Conservation (phyloP, 306 rosid species). For the Ormosia emarginata region DNA sequence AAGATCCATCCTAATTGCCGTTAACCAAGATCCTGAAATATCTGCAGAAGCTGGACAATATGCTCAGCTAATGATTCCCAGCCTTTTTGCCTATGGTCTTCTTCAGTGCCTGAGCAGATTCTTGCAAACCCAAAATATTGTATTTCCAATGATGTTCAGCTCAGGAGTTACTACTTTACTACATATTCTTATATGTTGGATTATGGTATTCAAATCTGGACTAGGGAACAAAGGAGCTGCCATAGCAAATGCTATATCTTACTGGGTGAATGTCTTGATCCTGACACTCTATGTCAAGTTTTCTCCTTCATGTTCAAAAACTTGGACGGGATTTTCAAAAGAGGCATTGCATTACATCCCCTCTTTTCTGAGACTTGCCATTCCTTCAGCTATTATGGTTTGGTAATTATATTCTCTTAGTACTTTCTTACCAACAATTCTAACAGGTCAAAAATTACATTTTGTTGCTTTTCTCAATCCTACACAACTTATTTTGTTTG, state of each 20-base stretch:
- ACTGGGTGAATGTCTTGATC: slow-evolving; percentile 57
- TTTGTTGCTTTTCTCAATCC: background rate
- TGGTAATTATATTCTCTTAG: slow-evolving; percentile 46
- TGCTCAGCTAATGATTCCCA: slow-evolving; percentile 52
- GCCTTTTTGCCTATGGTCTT: slow-evolving; percentile 53
- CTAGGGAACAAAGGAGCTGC: slow-evolving; percentile 63
- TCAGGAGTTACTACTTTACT: slow-evolving; percentile 47
- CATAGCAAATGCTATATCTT: slow-evolving; percentile 53
- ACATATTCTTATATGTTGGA: slow-evolving; percentile 52
- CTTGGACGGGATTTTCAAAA: slow-evolving; percentile 62
- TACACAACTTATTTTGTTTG: background rate
- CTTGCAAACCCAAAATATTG: slow-evolving; percentile 62
- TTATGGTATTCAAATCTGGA: slow-evolving; percentile 56
- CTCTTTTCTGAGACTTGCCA: slow-evolving; percentile 51
- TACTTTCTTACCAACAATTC: background rate
- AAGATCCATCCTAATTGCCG: slow-evolving; percentile 33
- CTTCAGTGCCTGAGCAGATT: slow-evolving; percentile 62
- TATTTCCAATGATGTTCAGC: slow-evolving; percentile 61
- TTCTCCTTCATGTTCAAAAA: slow-evolving; percentile 50
- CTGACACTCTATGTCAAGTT: slow-evolving; percentile 51
- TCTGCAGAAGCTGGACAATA: slow-evolving; percentile 63
- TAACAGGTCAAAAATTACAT: background rate
- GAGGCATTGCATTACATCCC: slow-evolving; percentile 47
- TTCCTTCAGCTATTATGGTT: slow-evolving; percentile 78
- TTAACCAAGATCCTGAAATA: slow-evolving; percentile 59